These are phyloP conservation scores for Cytospora schulzeri DNA, from an alignment of 2,329 filamentous ascomycete genomes.

Conservation along the genomic window DNA sequence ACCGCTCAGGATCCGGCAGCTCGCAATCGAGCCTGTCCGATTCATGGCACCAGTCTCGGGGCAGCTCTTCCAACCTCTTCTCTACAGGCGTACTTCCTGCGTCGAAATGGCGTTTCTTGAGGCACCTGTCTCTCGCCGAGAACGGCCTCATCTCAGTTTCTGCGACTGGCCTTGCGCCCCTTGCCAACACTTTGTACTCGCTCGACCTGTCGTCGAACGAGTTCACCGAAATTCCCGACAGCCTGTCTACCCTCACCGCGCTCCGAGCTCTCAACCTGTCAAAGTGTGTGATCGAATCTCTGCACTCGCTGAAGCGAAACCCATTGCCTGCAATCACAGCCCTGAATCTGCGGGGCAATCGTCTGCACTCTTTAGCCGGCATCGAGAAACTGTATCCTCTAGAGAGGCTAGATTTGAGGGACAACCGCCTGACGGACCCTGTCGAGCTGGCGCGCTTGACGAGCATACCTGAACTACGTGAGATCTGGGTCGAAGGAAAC, in stretches of 20 bases:
- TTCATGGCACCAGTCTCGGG: slow-evolving; percentile 64
- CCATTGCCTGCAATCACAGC: slow-evolving; percentile 92
- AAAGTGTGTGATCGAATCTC: slow-evolving; percentile 95
- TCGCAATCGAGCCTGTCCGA: slow-evolving; percentile 80
- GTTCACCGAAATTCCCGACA: slow-evolving; percentile 93
- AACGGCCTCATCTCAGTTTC: slow-evolving; percentile 85
- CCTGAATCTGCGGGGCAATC: slow-evolving; percentile 86
- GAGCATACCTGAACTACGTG: slow-evolving; percentile 84
- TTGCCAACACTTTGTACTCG: slow-evolving; percentile 87
- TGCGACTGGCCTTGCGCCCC: slow-evolving; percentile 72
- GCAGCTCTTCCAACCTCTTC: slow-evolving; percentile 78
- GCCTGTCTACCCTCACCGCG: slow-evolving; percentile 79
- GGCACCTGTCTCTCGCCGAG: slow-evolving; percentile 88
- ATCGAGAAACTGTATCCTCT: slow-evolving; percentile 86
- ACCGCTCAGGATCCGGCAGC: slow-evolving; percentile 87
- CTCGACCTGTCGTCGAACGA: slow-evolving; percentile 91
- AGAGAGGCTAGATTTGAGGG: slow-evolving; percentile 86
- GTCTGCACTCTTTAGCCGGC: slow-evolving; percentile 82
- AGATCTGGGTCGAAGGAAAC: slow-evolving; percentile 91
- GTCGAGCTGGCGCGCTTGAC: slow-evolving; percentile 88
- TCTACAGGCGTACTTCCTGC: slow-evolving; percentile 72
- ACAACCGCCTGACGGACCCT: slow-evolving; percentile 89
- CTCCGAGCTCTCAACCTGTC: slow-evolving; percentile 92
- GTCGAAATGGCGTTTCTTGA: slow-evolving; percentile 92
- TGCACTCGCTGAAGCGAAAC: slow-evolving; percentile 83